Percentiles rank a stretch among this genome's conserved stretches.
Evolutionary conservation across 78 protist species (phyloP).

Genomic region (Polysphondylium violaceum): DNA sequence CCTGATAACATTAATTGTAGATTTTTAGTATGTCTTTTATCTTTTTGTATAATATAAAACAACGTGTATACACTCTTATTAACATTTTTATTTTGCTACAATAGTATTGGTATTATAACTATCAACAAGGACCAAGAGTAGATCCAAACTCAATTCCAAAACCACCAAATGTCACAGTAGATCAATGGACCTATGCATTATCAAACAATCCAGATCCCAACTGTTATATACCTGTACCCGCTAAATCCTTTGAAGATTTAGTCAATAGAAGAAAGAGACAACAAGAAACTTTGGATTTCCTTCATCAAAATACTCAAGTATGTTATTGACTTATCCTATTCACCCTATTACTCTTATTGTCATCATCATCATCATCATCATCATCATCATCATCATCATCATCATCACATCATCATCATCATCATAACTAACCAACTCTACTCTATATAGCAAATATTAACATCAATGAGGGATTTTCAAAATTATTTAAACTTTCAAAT

Average conservation of each 20-base stretch:
- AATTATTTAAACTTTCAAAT: slow-evolving; percentile 54
- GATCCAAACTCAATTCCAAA: slow-evolving; percentile 56
- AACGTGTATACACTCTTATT: too few relatives aligned
- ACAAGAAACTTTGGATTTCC: slow-evolving; percentile 21
- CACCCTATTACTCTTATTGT: neutral
- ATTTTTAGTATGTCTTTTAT: slow-evolving; percentile 42
- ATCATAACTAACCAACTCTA: neutral
- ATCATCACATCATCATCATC: too few relatives aligned
- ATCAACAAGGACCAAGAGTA: slow-evolving; percentile 13
- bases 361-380: neutral
- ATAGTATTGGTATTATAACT: slow-evolving; percentile 76
- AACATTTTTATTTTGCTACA: too few relatives aligned
- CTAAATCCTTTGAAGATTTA: slow-evolving; percentile 64
- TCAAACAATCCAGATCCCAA: slow-evolving; percentile 56
- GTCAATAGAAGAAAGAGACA: slow-evolving; percentile 39
- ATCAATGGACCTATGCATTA: slow-evolving; percentile 50
- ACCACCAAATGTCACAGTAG: slow-evolving; percentile 46
- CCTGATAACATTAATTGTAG: slow-evolving; percentile 49
- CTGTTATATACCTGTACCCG: slow-evolving; percentile 56
- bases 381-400: neutral
- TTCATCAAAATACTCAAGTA: slow-evolving; percentile 30
- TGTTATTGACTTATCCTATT: neutral
- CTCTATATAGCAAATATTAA: slow-evolving; percentile 41
- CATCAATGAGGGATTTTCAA: slow-evolving; percentile 42
- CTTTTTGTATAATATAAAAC: too few relatives aligned